These are phyloP conservation scores for Alternaria ventricosa DNA, from an alignment of 2,329 filamentous ascomycete species.

Conservation along the genomic window DNA sequence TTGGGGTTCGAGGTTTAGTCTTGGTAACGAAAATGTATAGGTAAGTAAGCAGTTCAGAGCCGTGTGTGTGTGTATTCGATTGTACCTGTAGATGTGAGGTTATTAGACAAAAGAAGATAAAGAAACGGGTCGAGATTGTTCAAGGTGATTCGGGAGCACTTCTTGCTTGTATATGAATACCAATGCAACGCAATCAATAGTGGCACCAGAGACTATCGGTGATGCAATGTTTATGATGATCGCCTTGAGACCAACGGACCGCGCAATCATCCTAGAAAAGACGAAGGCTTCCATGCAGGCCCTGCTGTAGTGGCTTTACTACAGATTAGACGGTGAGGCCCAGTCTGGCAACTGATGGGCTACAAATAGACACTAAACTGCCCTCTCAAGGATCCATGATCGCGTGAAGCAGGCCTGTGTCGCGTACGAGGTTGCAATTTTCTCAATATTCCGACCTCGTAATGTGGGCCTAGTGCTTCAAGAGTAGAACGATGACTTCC, in stretches of 20 bases:
- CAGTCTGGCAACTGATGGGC: not conserved
- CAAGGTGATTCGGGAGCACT: not conserved
- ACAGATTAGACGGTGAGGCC: slow-evolving; percentile 2
- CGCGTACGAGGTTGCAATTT: slow-evolving; percentile 14
- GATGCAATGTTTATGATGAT: slow-evolving; percentile 24
- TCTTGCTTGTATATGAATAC: slow-evolving; percentile 14
- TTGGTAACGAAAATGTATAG: not conserved
- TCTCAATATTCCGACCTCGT: slow-evolving; percentile 18
- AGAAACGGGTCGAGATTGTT: not conserved
- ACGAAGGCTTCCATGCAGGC: slow-evolving; percentile 17
- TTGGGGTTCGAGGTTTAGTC: not conserved
- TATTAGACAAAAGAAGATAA: slow-evolving; percentile 3
- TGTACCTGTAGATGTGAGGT: not conserved
- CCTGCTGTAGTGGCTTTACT: not conserved
- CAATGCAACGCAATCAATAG: slow-evolving; percentile 6
- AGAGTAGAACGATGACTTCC: not conserved
- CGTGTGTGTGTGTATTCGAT: not conserved
- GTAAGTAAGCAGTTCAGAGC: slow-evolving; percentile 14
- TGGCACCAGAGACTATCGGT: slow-evolving; percentile 12
- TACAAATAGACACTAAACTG: not conserved
- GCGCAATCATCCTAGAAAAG: slow-evolving; percentile 18
- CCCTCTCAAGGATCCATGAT: not conserved
- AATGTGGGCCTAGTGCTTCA: slow-evolving; percentile 17
- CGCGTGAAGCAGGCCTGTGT: not conserved
- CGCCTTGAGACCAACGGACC: slow-evolving; percentile 10